phyloP scores from a whole-genome alignment of 768 basidiomycete species.

The Podaxis sp. region DNA sequence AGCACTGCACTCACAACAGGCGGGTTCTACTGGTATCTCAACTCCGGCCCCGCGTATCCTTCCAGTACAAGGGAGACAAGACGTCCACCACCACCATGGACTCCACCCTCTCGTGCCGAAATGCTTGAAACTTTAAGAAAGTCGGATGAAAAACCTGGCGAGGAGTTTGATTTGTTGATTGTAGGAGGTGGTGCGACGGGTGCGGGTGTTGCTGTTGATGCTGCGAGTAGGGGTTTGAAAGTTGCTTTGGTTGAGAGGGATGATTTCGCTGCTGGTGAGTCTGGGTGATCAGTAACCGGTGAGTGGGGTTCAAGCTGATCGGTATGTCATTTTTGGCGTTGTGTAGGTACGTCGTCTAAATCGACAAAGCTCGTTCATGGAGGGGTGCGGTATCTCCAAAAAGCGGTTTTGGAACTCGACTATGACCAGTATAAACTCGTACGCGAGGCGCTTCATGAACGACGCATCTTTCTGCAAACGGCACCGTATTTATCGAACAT shows the following conservation, averaged over 20 bases:
- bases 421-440: constrained; percentile 98
- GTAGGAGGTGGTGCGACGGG: constrained; percentile 97
- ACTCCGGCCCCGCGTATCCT: constrained; percentile 68
- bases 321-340: neutral
- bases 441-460: constrained; percentile 89
- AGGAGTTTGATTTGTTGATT: constrained; percentile 75
- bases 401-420: constrained; percentile 92
- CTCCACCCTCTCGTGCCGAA: constrained; percentile 62
- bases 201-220: constrained; percentile 94
- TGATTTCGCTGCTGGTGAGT: constrained; percentile 83
- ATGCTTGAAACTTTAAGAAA: constrained; percentile 59
- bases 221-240: constrained; percentile 84
- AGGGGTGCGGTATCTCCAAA: constrained; percentile 95
- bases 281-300: neutral
- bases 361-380: constrained; percentile 98
- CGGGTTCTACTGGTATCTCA: constrained; percentile 67
- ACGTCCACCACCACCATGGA: constrained; percentile 77
- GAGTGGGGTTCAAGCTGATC: neutral
- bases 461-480: constrained; percentile 89
- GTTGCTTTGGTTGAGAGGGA: constrained; percentile 92
- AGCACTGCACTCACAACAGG: constrained; percentile 50
- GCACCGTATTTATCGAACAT: constrained; percentile 90
- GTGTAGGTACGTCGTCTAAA: constrained; percentile 87
- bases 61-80: constrained; percentile 58
- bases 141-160: constrained; percentile 34